These are phyloP conservation scores for Pyrus hybrid DNA, from an alignment of 331 rosid genomes.

Conservation along the genomic window DNA sequence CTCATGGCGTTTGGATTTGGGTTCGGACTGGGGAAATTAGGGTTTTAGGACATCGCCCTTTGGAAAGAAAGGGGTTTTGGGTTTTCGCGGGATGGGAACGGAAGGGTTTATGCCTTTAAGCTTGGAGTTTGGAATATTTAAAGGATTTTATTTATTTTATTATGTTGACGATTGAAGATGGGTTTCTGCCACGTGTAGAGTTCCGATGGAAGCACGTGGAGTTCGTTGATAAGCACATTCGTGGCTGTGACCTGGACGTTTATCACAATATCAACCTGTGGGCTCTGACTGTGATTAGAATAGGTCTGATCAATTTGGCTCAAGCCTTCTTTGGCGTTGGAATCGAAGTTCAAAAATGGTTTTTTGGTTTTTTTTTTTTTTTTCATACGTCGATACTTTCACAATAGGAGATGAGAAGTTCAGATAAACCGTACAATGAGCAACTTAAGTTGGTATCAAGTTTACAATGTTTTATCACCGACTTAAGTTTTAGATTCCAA, in stretches of 20 bases:
- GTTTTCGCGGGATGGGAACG: neutral
- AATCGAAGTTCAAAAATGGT: no score
- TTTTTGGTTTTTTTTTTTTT: no score
- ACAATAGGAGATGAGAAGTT: accelerated
- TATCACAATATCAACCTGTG: neutral
- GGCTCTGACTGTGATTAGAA: neutral
- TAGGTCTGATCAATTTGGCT: neutral
- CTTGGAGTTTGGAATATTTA: neutral
- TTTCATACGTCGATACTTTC: accelerated
- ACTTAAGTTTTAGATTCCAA: no score
- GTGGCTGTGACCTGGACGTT: neutral
- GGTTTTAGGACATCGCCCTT: conserved; percentile 12
- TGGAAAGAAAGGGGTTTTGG: neutral
- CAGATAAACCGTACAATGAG: accelerated
- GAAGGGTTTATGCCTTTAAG: neutral
- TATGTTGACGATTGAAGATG: neutral
- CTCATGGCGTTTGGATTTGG: conserved; percentile 28
- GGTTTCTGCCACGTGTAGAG: neutral
- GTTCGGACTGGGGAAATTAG: neutral
- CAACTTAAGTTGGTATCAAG: no score
- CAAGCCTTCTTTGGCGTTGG: neutral
- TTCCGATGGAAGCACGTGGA: neutral
- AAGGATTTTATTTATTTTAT: neutral
- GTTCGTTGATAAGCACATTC: neutral
- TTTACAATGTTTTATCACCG: no score